phyloP scores from a whole-genome alignment of 176 grass and related monocot species.

The Oryza officinalis region DNA sequence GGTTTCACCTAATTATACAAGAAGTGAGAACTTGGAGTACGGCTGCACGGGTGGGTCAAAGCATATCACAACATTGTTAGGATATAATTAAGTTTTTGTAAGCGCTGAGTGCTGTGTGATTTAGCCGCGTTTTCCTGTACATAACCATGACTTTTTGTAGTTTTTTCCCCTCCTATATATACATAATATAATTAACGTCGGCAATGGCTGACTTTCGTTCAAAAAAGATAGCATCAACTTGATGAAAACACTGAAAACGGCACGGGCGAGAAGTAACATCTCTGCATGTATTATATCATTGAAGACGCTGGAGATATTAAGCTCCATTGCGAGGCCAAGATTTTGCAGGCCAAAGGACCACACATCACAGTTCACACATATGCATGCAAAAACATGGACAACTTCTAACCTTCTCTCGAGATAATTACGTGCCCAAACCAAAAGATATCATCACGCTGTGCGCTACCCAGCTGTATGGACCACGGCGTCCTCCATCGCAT shows the following conservation, averaged over 20 bases:
- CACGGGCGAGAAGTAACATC: neutral
- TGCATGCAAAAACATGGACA: neutral
- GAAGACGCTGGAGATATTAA: neutral
- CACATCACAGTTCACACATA: neutral
- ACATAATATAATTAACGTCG: too few relatives aligned
- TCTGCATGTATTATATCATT: neutral
- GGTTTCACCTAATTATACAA: too few relatives aligned
- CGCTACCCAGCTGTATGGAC: conserved; percentile 6
- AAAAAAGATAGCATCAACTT: too few relatives aligned
- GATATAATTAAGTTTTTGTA: too few relatives aligned
- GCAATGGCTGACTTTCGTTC: too few relatives aligned
- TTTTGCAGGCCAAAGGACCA: neutral
- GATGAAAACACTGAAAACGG: neutral
- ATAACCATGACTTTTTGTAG: too few relatives aligned
- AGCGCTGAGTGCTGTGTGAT: too few relatives aligned
- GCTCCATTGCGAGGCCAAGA: neutral
- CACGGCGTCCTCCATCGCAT: neutral
- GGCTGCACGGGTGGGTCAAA: too few relatives aligned
- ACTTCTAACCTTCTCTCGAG: neutral
- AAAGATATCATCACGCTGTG: neutral
- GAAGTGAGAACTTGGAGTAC: too few relatives aligned
- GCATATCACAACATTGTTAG: too few relatives aligned
- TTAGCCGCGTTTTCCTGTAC: too few relatives aligned
- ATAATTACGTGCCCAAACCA: neutral
- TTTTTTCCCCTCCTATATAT: too few relatives aligned